Percentiles rank a stretch among this genome's conserved stretches.
phyloP scores from a whole-genome alignment of 2,329 filamentous ascomycete species.

The Verticillium isaacii region DNA sequence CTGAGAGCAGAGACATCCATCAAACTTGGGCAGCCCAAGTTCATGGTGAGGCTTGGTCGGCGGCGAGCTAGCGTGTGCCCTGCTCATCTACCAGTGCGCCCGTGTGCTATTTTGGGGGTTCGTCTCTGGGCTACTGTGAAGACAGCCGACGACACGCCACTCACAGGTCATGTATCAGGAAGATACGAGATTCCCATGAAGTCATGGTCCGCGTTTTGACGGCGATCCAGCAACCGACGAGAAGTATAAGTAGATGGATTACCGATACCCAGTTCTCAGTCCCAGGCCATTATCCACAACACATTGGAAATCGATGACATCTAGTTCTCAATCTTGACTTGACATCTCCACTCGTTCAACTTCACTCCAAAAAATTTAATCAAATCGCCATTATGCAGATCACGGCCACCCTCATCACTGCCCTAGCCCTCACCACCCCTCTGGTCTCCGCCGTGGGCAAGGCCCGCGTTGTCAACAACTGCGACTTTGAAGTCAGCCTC shows the following conservation, averaged over 20 bases:
- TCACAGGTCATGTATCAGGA: neutral
- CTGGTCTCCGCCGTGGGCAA: constrained; percentile 22
- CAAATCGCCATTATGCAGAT: neutral
- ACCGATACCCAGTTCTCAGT: neutral
- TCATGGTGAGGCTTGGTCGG: neutral
- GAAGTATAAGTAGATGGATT: neutral
- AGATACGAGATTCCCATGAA: neutral
- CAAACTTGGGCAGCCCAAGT: neutral
- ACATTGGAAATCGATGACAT: neutral
- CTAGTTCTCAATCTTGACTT: neutral
- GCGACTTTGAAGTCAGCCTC: constrained; percentile 25
- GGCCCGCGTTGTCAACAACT: constrained; percentile 31
- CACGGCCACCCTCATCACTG: constrained; percentile 13
- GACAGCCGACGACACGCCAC: neutral
- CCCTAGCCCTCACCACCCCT: constrained; percentile 17
- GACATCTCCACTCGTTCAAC: neutral
- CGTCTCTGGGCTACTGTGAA: neutral
- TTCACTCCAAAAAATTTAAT: neutral
- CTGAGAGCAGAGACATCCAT: neutral
- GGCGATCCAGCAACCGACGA: neutral
- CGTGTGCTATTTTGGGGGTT: neutral
- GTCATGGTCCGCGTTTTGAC: neutral
- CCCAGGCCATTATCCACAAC: neutral
- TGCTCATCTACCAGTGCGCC: neutral
- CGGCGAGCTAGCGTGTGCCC: neutral